phyloP scores from a whole-genome alignment of 179 eudicot species.

The Monotropa hypopitys region DNA sequence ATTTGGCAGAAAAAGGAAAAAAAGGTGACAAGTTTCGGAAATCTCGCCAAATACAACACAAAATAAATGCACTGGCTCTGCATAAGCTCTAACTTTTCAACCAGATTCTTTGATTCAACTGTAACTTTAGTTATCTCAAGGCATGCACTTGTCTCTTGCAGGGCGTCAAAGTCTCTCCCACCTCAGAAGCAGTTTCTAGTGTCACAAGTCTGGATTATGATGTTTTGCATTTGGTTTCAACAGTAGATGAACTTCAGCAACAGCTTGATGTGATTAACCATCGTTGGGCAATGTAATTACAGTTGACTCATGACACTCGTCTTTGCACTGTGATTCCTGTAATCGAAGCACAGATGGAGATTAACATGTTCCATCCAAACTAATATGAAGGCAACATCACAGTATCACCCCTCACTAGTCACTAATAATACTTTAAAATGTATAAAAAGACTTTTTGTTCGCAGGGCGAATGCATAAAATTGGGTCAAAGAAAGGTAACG shows the following conservation, averaged over 20 bases:
- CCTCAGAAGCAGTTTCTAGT: slow-evolving; percentile 36
- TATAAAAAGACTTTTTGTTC: too few species aligned
- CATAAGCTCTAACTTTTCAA: background rate
- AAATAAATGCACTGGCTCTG: background rate
- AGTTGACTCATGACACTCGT: background rate
- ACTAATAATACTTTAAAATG: background rate
- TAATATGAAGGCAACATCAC: background rate
- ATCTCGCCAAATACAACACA: background rate
- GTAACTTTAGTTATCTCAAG: background rate
- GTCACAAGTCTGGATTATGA: slow-evolving; percentile 43
- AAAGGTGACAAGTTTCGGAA: background rate
- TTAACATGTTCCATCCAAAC: background rate
- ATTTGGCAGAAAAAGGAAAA: too few species aligned
- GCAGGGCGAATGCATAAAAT: background rate
- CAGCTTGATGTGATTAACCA: slow-evolving; percentile 57
- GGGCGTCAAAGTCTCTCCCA: slow-evolving; percentile 85
- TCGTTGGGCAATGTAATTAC: slow-evolving; percentile 45
- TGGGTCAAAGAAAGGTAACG: background rate
- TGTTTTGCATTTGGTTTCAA: slow-evolving; percentile 63
- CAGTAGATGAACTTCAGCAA: slow-evolving; percentile 67
- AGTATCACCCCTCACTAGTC: background rate
- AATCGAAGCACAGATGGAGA: background rate
- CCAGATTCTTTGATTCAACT: background rate
- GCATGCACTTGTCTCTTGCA: slow-evolving; percentile 18
- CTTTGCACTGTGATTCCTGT: background rate